Evolutionary conservation across 2,329 filamentous ascomycete genomes (phyloP).

Genomic region (Hortaea werneckii): DNA sequence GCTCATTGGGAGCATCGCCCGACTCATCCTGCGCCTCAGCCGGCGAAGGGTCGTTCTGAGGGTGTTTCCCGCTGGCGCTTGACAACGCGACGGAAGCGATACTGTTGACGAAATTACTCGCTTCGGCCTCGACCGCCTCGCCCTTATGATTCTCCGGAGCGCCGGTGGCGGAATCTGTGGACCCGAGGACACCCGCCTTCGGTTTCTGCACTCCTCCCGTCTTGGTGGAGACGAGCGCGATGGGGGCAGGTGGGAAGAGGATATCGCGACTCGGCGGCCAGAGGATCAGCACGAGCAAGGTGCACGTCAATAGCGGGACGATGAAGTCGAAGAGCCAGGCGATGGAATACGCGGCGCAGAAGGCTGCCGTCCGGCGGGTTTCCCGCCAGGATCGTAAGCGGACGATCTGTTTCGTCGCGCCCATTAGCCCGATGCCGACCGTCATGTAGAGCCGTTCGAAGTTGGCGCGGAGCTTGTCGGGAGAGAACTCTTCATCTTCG

Average conservation of each 20-base stretch:
- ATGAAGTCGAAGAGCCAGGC: constrained; percentile 69
- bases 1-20: constrained; percentile 36
- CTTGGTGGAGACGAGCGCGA: constrained; percentile 58
- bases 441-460: constrained; percentile 76
- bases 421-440: constrained; percentile 56
- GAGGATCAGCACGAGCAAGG: constrained; percentile 55
- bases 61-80: constrained; percentile 67
- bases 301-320: constrained; percentile 48
- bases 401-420: constrained; percentile 61
- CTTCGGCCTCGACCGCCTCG: constrained; percentile 74
- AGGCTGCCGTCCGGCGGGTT: constrained; percentile 54
- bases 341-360: constrained; percentile 50
- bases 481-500: constrained; percentile 74
- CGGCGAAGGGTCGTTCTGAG: constrained; percentile 52
- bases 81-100: constrained; percentile 63
- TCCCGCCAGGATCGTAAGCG: constrained; percentile 74
- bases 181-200: constrained; percentile 63
- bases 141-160: constrained; percentile 76
- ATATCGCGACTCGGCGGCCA: constrained; percentile 52
- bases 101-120: constrained; percentile 66
- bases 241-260: constrained; percentile 68
- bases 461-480: constrained; percentile 69
- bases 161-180: constrained; percentile 66
- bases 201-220: constrained; percentile 71
- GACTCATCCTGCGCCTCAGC: constrained; percentile 26